Percentiles rank a stretch among this genome's conserved stretches.
phyloP scores from a whole-genome alignment of 768 basidiomycete species.

The Podaxis carcinomalis region DNA sequence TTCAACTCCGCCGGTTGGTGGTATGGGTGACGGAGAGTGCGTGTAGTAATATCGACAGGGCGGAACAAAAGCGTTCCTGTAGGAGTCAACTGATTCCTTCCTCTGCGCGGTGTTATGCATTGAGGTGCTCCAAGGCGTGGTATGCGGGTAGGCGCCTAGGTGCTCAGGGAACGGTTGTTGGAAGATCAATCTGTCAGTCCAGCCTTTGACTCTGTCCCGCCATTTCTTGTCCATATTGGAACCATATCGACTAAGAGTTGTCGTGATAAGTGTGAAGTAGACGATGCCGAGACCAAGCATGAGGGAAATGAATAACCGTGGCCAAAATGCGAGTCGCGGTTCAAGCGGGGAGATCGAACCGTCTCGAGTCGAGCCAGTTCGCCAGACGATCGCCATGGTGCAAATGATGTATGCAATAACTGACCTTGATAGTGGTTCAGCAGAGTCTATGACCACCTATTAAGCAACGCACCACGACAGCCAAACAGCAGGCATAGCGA shows the following conservation, averaged over 20 bases:
- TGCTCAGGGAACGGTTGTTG: conserved; percentile 1
- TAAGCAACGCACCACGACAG: conserved; percentile 46
- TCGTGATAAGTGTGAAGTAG: conserved; percentile 47
- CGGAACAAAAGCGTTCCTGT: neutral
- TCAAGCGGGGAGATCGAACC: conserved; percentile 17
- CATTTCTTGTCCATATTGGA: conserved; percentile 31
- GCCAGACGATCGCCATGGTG: conserved; percentile 61
- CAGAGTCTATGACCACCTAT: neutral
- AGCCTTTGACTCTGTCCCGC: conserved; percentile 22
- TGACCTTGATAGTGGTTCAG: conserved; percentile 33
- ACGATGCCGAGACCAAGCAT: conserved; percentile 47
- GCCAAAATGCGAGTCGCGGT: conserved; percentile 26
- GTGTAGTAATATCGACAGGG: neutral
- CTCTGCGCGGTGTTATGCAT: neutral
- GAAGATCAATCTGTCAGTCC: conserved; percentile 15
- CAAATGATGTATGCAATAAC: conserved; percentile 52
- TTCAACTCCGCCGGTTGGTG: neutral
- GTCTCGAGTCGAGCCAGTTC: conserved; percentile 37
- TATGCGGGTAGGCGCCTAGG: neutral
- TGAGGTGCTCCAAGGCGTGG: neutral
- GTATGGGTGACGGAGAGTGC: neutral
- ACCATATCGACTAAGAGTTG: conserved; percentile 53
- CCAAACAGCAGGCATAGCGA: conserved; percentile 63
- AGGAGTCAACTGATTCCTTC: conserved; percentile 3
- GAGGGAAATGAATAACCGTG: conserved; percentile 41